Evolutionary conservation across 352 stramenopile species (phyloP), one percentile per base, ranked within the genome.

Genomic region (Globisporangium acanthophoron): DNA sequence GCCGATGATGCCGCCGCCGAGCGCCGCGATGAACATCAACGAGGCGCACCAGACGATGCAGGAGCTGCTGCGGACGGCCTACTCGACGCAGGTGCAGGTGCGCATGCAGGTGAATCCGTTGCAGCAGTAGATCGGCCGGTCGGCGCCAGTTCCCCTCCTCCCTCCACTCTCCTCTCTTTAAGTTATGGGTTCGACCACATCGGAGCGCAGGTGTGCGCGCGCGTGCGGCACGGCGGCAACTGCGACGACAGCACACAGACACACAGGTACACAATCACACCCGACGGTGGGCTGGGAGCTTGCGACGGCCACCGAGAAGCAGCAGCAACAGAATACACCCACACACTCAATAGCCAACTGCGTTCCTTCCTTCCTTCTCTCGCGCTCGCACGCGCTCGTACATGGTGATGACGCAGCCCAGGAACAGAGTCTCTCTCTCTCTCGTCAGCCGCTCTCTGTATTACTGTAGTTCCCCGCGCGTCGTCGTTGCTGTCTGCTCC

Each of bases 61-160:
- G 69, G 80, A 94, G 63, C 65, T 94, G 44, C 67, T 94, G 41
- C 78, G 81, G 54, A 94, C 83, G 21, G 84, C 84, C 5, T 92
- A 92, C 66, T 86, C 82, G 60, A 94, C 84, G 6, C 81, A 92
- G 62, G 85, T 74, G 56, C 83, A 92, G 56, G 78, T 94, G 40
- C 73, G 80, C 33, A 90, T 93, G 84, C 83, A 89, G 56, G 76
- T 87, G 54, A 90, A 90, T 44, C 75, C 71, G 54, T 53, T 85
- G 41, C 61, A 67, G 44, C 60, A 80, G 39, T 59, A 66, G 56
- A 66, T 7, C 40, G 40, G 40, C 5, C 40, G 35, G 41, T 47
- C 16, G 41, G 15, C 44, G 16, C 18, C 44, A 29, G n/a, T 3
- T 27, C 5, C 5, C 3, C 6, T 20, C 20, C 9, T 8, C n/a